Conservation (phyloP, 495 filamentous ascomycete species). For the Penicillium ochrochloron region DNA sequence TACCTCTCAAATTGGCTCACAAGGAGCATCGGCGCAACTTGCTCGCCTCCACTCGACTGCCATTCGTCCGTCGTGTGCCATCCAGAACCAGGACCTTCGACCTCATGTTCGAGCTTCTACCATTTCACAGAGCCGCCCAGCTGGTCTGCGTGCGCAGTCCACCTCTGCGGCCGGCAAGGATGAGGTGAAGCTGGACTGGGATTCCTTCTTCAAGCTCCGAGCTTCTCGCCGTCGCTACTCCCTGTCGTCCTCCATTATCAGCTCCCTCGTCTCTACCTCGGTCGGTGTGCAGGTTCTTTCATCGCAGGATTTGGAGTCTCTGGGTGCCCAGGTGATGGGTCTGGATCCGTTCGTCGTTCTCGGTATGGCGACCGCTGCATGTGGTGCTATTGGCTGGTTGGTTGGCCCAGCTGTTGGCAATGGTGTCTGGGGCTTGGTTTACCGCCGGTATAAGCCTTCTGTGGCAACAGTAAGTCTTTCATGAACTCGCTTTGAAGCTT, state of each 20-base stretch:
- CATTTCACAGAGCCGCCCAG: constrained; percentile 36
- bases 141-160: constrained; percentile 44
- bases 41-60: constrained; percentile 26
- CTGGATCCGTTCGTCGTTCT: constrained; percentile 87
- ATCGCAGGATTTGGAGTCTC: constrained; percentile 66
- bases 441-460: constrained; percentile 65
- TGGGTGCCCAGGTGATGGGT: constrained; percentile 69
- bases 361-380: constrained; percentile 73
- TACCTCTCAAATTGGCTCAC: constrained; percentile 18
- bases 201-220: constrained; percentile 90
- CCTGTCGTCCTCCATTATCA: constrained; percentile 72
- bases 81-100: constrained; percentile 26
- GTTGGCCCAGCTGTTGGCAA: constrained; percentile 80
- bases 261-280: constrained; percentile 59
- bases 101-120: constrained; percentile 26
- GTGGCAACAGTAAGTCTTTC: constrained; percentile 61
- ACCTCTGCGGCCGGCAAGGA: constrained; percentile 34
- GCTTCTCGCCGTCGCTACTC: constrained; percentile 81
- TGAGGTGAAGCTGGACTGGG: constrained; percentile 73
- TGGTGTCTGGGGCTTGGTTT: constrained; percentile 70
- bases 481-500: background rate
- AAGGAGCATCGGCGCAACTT: constrained; percentile 25
- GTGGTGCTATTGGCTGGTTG: constrained; percentile 81
- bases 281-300: constrained; percentile 67
- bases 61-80: constrained; percentile 18